These are phyloP conservation scores for Trypanosoma platydactyli DNA, from an alignment of 208 protist species.

Conservation along the genomic window DNA sequence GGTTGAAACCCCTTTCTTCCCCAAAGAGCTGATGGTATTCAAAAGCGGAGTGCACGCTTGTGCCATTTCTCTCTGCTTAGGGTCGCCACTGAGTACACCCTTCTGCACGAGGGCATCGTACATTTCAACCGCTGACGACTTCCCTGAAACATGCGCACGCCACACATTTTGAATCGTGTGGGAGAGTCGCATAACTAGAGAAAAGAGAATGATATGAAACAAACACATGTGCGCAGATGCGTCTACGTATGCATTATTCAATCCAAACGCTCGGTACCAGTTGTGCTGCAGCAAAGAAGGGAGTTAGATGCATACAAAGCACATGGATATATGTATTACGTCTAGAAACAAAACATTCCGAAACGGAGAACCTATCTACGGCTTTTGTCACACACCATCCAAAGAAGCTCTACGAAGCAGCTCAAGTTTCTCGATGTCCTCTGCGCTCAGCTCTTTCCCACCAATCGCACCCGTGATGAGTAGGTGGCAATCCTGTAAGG, in stretches of 20 bases:
- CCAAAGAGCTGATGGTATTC: conserved; percentile 30
- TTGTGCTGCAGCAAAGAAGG: background rate
- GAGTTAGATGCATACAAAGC: no score
- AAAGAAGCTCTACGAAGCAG: conserved; percentile 35
- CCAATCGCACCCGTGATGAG: conserved; percentile 41
- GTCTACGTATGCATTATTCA: background rate
- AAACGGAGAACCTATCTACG: background rate
- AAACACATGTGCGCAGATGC: background rate
- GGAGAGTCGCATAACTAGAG: conserved; percentile 24
- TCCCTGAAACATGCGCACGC: conserved; percentile 49
- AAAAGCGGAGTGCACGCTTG: conserved; percentile 68
- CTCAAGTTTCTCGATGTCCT: conserved; percentile 35
- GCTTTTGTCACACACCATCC: conserved; percentile 13
- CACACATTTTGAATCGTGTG: conserved; percentile 35
- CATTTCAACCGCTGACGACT: conserved; percentile 54
- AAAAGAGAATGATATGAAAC: conserved; percentile 9
- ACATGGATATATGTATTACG: no score
- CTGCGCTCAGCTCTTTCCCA: conserved; percentile 22
- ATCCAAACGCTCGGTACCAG: background rate
- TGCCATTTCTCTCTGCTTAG: conserved; percentile 55
- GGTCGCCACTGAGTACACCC: conserved; percentile 50
- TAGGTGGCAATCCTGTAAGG: conserved; percentile 36
- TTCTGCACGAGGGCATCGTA: conserved; percentile 74
- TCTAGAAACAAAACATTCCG: conserved; percentile 1
- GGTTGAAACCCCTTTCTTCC: background rate